Conservation (phyloP, 2,329 filamentous ascomycete genomes). For the Penicillium thymicola region DNA sequence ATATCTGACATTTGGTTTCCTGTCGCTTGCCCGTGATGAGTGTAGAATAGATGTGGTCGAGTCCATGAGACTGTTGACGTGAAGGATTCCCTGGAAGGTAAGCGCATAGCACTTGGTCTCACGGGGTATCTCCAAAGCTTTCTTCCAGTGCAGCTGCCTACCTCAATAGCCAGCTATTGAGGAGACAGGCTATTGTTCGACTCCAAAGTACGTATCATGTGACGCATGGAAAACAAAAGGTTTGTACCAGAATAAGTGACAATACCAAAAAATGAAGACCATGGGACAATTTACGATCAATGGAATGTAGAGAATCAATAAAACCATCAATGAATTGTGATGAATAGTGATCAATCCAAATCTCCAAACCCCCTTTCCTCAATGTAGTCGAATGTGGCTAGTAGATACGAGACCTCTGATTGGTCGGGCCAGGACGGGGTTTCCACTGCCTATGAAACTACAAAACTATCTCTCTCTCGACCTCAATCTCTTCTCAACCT, state of each 20-base stretch:
- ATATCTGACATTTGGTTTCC: too few relatives aligned
- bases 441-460: constrained; percentile 17
- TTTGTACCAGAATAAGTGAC: neutral
- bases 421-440: constrained; percentile 6
- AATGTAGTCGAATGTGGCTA: constrained; percentile 9
- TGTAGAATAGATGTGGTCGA: neutral
- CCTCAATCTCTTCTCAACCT: constrained; percentile 11
- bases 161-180: neutral
- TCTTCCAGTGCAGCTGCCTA: neutral
- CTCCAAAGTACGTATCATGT: constrained; percentile 5
- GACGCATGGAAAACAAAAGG: neutral
- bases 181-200: neutral
- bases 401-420: constrained; percentile 7
- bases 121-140: neutral
- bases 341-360: neutral
- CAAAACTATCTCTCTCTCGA: constrained; percentile 27
- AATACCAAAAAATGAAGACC: neutral
- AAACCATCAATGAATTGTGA: neutral
- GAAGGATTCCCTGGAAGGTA: neutral
- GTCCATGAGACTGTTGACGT: neutral
- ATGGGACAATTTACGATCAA: neutral
- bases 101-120: neutral
- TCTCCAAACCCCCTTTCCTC: constrained; percentile 7
- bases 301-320: neutral
- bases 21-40: neutral